These are phyloP conservation scores for Rhododendron kiyosumense DNA, from an alignment of 148 eudicot genomes.

Conservation along the genomic window DNA sequence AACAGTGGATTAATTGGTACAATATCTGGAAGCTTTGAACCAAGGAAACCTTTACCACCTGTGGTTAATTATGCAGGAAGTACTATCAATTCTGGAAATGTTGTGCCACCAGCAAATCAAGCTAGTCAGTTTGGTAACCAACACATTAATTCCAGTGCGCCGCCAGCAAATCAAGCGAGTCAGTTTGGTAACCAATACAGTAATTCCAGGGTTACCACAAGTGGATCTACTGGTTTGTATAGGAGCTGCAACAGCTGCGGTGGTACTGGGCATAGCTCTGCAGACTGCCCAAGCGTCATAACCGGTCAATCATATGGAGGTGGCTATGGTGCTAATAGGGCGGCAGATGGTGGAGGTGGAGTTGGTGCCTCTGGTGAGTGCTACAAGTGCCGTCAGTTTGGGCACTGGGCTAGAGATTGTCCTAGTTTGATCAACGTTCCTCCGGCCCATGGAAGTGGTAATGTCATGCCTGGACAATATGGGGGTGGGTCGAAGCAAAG, in stretches of 20 bases:
- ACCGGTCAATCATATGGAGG: constrained; percentile 37
- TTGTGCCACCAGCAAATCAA: constrained; percentile 23
- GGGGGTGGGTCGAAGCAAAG: constrained; percentile 46
- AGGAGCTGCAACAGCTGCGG: constrained; percentile 63
- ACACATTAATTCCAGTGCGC: constrained; percentile 35
- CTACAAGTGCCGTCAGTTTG: constrained; percentile 65
- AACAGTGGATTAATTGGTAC: constrained; percentile 24
- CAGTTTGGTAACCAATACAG: constrained; percentile 51
- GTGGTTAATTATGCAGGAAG: constrained; percentile 23
- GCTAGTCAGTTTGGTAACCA: constrained; percentile 47
- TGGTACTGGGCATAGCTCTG: constrained; percentile 53
- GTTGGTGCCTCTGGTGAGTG: constrained; percentile 37
- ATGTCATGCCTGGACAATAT: constrained; percentile 40
- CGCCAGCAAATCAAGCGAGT: constrained; percentile 24
- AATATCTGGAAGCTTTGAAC: constrained; percentile 21
- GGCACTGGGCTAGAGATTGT: constrained; percentile 83
- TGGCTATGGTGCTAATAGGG: constrained; percentile 29
- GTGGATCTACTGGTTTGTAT: constrained; percentile 25
- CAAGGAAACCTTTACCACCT: constrained; percentile 24
- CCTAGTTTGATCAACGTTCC: constrained; percentile 47
- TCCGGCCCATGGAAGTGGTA: constrained; percentile 57
- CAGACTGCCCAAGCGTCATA: constrained; percentile 58
- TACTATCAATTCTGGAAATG: constrained; percentile 20
- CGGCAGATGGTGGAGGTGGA: constrained; percentile 21
- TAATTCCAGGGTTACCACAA: constrained; percentile 35